Evolutionary conservation across 176 grass and related monocot species (phyloP).

Genomic region (Oryza longistaminata): DNA sequence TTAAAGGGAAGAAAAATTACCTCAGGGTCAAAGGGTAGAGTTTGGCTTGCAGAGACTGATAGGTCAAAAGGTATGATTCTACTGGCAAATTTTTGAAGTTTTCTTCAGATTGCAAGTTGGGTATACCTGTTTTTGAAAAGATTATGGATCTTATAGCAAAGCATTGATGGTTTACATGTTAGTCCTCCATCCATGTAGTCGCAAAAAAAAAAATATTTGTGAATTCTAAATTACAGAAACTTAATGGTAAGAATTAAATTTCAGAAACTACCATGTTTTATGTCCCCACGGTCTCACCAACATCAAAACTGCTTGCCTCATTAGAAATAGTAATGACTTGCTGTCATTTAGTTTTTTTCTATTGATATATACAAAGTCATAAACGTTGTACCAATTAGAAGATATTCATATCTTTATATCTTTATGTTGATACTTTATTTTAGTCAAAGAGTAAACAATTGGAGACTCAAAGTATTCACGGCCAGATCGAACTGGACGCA

Average conservation of each 20-base stretch:
- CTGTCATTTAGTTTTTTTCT: too few relatives aligned
- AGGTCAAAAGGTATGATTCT: neutral
- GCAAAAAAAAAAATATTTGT: neutral
- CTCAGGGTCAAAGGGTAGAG: neutral
- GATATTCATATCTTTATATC: neutral
- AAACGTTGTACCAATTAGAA: neutral
- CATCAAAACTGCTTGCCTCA: too few relatives aligned
- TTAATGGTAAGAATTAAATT: too few relatives aligned
- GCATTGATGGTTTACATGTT: neutral
- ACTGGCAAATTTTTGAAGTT: neutral
- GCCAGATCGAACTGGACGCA: too few relatives aligned
- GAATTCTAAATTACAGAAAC: neutral
- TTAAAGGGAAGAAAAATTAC: neutral
- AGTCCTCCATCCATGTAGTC: neutral
- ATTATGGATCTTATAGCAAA: neutral
- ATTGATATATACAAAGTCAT: neutral
- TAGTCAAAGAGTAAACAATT: neutral
- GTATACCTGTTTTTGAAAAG: neutral
- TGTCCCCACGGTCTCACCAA: too few relatives aligned
- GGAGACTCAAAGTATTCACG: too few relatives aligned
- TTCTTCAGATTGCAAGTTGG: neutral
- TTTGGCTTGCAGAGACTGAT: neutral
- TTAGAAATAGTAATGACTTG: too few relatives aligned
- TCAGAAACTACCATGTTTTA: too few relatives aligned
- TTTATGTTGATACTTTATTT: neutral